phyloP scores from a whole-genome alignment of 768 basidiomycete genomes.

The Zangia roseola region DNA sequence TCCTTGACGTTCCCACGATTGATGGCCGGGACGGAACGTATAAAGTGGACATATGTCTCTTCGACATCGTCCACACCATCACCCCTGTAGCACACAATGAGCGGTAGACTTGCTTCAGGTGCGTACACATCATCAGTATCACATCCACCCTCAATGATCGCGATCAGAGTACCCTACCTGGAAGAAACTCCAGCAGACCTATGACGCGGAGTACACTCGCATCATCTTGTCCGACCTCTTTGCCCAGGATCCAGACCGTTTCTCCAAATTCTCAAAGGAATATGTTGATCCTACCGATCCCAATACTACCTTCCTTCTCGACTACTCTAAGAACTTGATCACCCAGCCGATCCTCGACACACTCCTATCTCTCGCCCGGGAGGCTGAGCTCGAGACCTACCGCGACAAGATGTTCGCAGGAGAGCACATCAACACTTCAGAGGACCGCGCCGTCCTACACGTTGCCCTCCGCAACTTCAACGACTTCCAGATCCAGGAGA shows the following conservation, averaged over 20 bases:
- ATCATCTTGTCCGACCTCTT: slow-evolving; percentile 94
- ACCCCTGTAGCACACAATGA: slow-evolving; percentile 41
- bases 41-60: slow-evolving; percentile 12
- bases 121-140: neutral
- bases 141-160: neutral
- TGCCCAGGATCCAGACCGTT: slow-evolving; percentile 81
- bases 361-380: slow-evolving; percentile 77
- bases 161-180: slow-evolving; percentile 79
- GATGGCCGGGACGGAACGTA: slow-evolving; percentile 2
- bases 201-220: slow-evolving; percentile 66
- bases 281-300: slow-evolving; percentile 68
- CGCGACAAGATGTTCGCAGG: slow-evolving; percentile 95
- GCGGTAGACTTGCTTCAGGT: slow-evolving; percentile 66
- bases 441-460: slow-evolving; percentile 95
- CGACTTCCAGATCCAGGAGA: slow-evolving; percentile 78
- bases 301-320: slow-evolving; percentile 80
- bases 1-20: slow-evolving; percentile 24
- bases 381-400: slow-evolving; percentile 80
- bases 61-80: slow-evolving; percentile 5
- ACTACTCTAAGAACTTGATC: slow-evolving; percentile 97
- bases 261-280: slow-evolving; percentile 77
- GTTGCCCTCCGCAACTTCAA: slow-evolving; percentile 83
- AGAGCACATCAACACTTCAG: slow-evolving; percentile 97
- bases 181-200: slow-evolving; percentile 86
- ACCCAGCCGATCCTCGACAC: slow-evolving; percentile 77